Percentiles rank a stretch among this genome's conserved stretches.
These are phyloP conservation scores for Dendrostoma leiphaemia DNA, from an alignment of 2,329 filamentous ascomycete genomes.

Conservation along the genomic window DNA sequence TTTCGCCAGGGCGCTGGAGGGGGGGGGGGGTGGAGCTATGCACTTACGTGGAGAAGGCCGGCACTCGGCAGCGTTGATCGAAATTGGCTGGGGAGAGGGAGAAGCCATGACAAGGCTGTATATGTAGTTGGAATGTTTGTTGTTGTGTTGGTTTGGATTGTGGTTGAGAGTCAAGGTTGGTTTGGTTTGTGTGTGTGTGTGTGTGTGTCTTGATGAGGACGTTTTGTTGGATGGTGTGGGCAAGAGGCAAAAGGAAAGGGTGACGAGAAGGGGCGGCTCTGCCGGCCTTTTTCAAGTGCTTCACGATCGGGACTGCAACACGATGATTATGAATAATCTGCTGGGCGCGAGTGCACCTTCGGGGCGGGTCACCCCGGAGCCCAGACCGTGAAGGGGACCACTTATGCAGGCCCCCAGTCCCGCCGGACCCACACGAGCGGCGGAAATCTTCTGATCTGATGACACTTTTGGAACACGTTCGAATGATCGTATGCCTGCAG, in stretches of 20 bases:
- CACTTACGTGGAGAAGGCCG: constrained; percentile 6
- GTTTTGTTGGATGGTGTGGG: background rate
- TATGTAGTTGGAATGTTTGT: too few relatives aligned
- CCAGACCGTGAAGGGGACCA: background rate
- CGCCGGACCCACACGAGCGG: background rate
- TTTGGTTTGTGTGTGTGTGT: background rate
- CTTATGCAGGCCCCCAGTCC: constrained; percentile 1
- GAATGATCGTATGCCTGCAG: background rate
- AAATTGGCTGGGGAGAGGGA: background rate
- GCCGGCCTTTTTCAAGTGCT: background rate
- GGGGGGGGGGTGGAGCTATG: too few relatives aligned
- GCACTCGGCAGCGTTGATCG: constrained; percentile 3
- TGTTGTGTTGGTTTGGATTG: background rate
- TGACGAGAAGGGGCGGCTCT: background rate
- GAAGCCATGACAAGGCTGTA: constrained; percentile 9
- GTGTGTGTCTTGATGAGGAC: background rate
- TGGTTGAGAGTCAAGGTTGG: too few relatives aligned
- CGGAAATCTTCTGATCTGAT: constrained; percentile 7
- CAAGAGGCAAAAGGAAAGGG: background rate
- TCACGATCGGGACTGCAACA: background rate
- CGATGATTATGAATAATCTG: background rate
- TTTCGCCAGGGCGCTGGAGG: too few relatives aligned
- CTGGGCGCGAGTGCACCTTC: background rate
- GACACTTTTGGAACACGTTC: background rate
- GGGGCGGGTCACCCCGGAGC: constrained; percentile 11